A percentile compares a stretch with the other conserved stretches of the same genome.
Evolutionary conservation across 139 green algal genomes (phyloP).

Genomic region (Tetraselmis chui): DNA sequence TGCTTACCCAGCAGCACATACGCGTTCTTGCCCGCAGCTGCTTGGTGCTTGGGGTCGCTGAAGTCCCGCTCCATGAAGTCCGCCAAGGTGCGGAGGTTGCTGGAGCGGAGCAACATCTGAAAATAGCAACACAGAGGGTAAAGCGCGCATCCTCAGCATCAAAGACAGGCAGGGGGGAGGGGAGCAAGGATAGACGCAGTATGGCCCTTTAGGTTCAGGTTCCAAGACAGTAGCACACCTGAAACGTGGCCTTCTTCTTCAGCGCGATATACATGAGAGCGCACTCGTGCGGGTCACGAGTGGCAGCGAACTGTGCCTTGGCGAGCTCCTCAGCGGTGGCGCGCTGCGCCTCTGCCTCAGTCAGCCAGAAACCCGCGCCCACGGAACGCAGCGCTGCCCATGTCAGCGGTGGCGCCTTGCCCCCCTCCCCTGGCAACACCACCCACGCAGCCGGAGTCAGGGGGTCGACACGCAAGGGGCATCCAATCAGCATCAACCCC

Average conservation of each 20-base stretch:
- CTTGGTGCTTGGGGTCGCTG: conserved; percentile 23
- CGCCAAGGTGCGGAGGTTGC: conserved; percentile 22
- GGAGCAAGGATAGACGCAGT: no score
- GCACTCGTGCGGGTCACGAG: conserved; percentile 65
- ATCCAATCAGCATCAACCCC: no score
- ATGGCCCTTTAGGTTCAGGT: no score
- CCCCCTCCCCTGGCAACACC: no score
- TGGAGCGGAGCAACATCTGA: neutral
- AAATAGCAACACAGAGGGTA: no score
- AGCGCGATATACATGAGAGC: conserved; percentile 77
- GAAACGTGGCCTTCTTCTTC: conserved; percentile 52
- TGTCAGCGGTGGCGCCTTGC: conserved; percentile 15
- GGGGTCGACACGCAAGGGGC: no score
- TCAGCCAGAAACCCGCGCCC: conserved; percentile 81
- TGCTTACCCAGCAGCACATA: conserved; percentile 84
- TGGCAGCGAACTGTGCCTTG: conserved; percentile 53
- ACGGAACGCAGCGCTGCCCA: conserved; percentile 52
- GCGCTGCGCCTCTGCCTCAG: neutral
- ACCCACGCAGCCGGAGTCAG: no score
- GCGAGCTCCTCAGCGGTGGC: conserved; percentile 61
- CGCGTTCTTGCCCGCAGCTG: conserved; percentile 82
- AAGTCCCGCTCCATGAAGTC: conserved; percentile 85
- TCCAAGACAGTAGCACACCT: conserved; percentile 16
- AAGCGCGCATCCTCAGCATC: no score
- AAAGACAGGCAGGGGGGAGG: no score